Percentiles rank a stretch among this genome's conserved stretches.
Evolutionary conservation across 2,329 filamentous ascomycete genomes (phyloP).

Genomic region (Mycosphaerella arachidis): DNA sequence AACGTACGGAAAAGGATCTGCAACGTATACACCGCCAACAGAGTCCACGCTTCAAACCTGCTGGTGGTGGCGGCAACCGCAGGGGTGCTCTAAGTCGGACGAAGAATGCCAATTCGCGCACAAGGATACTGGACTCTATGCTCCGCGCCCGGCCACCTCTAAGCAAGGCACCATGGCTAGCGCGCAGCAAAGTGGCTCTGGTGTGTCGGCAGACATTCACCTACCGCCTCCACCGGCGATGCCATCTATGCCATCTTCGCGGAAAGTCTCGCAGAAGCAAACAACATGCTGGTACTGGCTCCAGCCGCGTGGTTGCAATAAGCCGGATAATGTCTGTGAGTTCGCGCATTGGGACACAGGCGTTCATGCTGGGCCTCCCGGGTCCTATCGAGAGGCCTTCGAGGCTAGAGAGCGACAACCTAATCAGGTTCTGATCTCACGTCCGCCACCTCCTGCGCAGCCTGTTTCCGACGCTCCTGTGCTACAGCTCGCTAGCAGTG

Average conservation of each 20-base stretch:
- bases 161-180: background rate
- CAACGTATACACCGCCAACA: background rate
- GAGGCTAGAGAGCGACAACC: background rate
- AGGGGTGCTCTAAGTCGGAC: conserved; percentile 14
- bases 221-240: background rate
- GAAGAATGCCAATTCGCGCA: conserved; percentile 25
- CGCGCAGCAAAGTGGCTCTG: background rate
- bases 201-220: background rate
- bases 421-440: background rate
- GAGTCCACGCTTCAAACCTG: background rate
- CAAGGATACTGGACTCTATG: conserved; percentile 14
- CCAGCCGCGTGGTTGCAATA: conserved; percentile 9
- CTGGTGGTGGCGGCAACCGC: background rate
- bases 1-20: background rate
- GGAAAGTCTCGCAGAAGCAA: background rate
- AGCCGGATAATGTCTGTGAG: conserved; percentile 9
- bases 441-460: background rate
- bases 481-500: background rate
- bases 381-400: conserved; percentile 1
- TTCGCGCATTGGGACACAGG: conserved; percentile 23
- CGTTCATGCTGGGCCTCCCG: conserved; percentile 13
- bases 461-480: background rate
- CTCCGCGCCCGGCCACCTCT: conserved; percentile 3
- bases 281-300: conserved; percentile 23
- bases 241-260: background rate